Conservation (phyloP, 2,329 filamentous ascomycete species). For the Diaporthe helianthi region DNA sequence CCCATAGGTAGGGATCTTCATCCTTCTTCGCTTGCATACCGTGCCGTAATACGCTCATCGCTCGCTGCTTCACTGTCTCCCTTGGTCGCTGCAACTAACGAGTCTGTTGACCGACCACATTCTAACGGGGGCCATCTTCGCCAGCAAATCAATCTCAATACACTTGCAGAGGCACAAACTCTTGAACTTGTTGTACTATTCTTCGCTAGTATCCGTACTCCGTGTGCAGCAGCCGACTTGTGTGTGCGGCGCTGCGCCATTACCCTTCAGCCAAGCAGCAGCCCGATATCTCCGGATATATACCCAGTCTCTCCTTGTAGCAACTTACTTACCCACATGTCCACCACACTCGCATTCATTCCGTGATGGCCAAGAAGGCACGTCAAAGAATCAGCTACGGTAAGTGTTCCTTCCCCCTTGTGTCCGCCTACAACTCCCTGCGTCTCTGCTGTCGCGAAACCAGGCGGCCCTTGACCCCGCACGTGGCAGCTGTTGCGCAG, state of each 20-base stretch:
- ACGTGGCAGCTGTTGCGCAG: constrained; percentile 31
- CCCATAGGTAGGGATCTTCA: constrained; percentile 7
- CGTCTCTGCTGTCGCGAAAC: constrained; percentile 32
- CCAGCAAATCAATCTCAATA: neutral
- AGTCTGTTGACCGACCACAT: neutral
- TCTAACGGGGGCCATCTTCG: neutral
- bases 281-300: constrained; percentile 27
- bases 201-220: neutral
- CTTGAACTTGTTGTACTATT: neutral
- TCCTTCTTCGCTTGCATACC: constrained; percentile 19
- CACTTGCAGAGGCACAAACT: neutral
- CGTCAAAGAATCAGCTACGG: constrained; percentile 73
- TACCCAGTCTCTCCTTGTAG: neutral
- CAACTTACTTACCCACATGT: constrained; percentile 34
- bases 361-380: constrained; percentile 67
- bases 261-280: neutral
- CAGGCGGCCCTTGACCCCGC: constrained; percentile 39
- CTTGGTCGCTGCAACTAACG: neutral
- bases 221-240: neutral
- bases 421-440: constrained; percentile 23
- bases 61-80: neutral
- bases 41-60: constrained; percentile 9
- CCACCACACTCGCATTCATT: constrained; percentile 29
- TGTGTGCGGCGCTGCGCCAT: constrained; percentile 3
- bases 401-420: constrained; percentile 48